Evolutionary conservation across 192 early-diverging fungal genomes (phyloP), one percentile per base, ranked within the genome.

Genomic region (Podila verticillata): DNA sequence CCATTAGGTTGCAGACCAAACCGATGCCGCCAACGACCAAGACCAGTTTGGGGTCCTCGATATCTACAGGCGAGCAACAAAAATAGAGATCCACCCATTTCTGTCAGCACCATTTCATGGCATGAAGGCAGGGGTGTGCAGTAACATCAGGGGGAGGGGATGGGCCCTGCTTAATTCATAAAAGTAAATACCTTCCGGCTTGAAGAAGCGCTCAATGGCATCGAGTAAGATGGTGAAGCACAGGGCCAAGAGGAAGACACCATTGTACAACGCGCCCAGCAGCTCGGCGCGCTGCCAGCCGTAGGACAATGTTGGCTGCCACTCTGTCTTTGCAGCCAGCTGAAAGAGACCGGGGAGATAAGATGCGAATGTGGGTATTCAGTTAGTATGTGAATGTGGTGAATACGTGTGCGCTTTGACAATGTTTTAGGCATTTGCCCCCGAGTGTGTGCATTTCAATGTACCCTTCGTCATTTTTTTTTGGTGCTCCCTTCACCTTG

Each of bases 221-320:
- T 96, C 92, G 31, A 98, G 86, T 62, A 96, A 84, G 64, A 98
- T 94, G 12, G 94, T 95, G 74, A 97, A 91, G 73, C 95, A 98
- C 12, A 98, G 89, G 13, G 95, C 93, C 12, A 98, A 82, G n/a
- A 98, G 75, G 44, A 95, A 92, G 56, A 97, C 94, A 31, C 94
- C 95, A 73, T 97, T 98, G 49, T 95, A 88, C 4, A 98, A 87
- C n/a, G 96, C 96, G 20, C 95, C 96, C 31, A 98, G 87, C 24
- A 97, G 88, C 82, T 98, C 96, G 5, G 95, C 96, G 47, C 96
- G 87, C 83, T 96, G 94, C 91, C 92, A 93, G 24, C 96, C 96
- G 78, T 94, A 98, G 31, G 94, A 93, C 83, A 93, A 89, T 61
- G 89, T 87, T 4, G 92, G 82, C 17, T 86, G 84, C 62, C 79